Percentiles rank a stretch among this genome's conserved stretches.
These are phyloP conservation scores for Claviceps paspali DNA, from an alignment of 2,329 filamentous ascomycete species.

Conservation along the genomic window DNA sequence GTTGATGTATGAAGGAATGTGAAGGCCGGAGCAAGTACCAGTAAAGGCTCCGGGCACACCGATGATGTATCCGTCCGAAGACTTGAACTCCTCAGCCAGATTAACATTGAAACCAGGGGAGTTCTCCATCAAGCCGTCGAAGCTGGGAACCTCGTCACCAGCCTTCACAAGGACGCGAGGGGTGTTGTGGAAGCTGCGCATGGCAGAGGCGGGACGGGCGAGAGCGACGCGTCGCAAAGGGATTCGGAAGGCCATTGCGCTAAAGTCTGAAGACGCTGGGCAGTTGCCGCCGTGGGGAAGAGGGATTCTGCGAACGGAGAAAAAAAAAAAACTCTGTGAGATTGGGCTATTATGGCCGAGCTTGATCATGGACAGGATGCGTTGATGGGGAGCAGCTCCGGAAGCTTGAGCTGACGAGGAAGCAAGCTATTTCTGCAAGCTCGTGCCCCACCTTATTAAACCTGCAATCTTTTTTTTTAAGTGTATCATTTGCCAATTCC, in stretches of 20 bases:
- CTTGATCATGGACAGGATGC: too few species aligned
- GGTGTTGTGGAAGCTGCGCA: conserved; percentile 47
- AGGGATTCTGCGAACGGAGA: too few species aligned
- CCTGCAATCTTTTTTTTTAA: too few species aligned
- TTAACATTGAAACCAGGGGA: conserved; percentile 90
- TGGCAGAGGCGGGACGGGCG: conserved; percentile 14
- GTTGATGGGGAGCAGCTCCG: too few species aligned
- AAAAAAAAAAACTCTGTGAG: too few species aligned
- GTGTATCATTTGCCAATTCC: too few species aligned
- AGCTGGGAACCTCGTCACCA: conserved; percentile 63
- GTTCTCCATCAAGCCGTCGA: conserved; percentile 65
- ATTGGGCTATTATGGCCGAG: too few species aligned
- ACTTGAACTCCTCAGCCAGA: conserved; percentile 58
- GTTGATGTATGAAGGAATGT: conserved; percentile 77
- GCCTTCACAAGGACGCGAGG: conserved; percentile 50
- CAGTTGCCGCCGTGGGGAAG: too few species aligned
- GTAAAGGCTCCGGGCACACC: conserved; percentile 71
- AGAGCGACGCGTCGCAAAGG: conserved; percentile 19
- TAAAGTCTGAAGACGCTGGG: not conserved
- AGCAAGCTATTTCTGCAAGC: too few species aligned
- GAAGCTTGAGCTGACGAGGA: too few species aligned
- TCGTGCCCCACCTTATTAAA: too few species aligned
- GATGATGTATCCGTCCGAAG: conserved; percentile 65
- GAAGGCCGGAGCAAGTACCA: conserved; percentile 40
- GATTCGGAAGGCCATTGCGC: conserved; percentile 22